Evolutionary conservation across 192 early-diverging fungal species (phyloP).

Genomic region (Coemansia sp.): DNA sequence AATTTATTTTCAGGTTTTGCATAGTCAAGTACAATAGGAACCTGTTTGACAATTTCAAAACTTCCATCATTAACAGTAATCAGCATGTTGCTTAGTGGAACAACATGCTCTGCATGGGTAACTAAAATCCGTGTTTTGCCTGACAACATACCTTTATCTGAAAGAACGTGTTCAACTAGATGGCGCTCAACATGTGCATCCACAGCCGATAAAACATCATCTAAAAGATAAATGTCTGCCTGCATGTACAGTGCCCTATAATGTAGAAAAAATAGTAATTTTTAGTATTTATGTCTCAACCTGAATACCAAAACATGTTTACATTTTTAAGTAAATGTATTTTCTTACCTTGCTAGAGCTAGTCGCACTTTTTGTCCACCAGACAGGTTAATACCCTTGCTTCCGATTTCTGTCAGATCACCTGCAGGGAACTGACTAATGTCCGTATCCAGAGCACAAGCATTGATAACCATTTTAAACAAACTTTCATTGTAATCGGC

Average conservation of each 20-base stretch:
- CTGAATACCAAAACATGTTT: too few species aligned
- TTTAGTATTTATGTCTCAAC: too few species aligned
- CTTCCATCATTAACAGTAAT: constrained; percentile 10
- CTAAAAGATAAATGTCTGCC: constrained; percentile 54
- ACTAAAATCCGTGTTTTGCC: constrained; percentile 34
- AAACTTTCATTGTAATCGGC: constrained; percentile 13
- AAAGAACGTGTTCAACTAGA: not conserved
- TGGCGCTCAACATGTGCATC: constrained; percentile 14
- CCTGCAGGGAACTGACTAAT: constrained; percentile 17
- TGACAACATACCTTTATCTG: constrained; percentile 13
- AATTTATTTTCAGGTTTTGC: not conserved
- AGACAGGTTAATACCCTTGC: constrained; percentile 56
- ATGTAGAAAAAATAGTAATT: not conserved
- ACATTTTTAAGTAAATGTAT: too few species aligned
- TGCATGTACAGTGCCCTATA: constrained; percentile 59
- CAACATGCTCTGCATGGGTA: constrained; percentile 31
- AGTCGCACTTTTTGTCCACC: constrained; percentile 66
- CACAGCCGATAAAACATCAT: constrained; percentile 33
- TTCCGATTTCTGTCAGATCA: constrained; percentile 58
- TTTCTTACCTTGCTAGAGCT: constrained; percentile 52
- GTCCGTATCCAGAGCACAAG: constrained; percentile 34
- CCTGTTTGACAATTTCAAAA: not conserved
- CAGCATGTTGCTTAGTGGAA: constrained; percentile 24
- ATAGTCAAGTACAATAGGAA: not conserved
- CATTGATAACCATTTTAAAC: constrained; percentile 22